These are phyloP conservation scores for Suhomyces anneliseae DNA, from an alignment of 1,139 yeast genomes.

Conservation along the genomic window DNA sequence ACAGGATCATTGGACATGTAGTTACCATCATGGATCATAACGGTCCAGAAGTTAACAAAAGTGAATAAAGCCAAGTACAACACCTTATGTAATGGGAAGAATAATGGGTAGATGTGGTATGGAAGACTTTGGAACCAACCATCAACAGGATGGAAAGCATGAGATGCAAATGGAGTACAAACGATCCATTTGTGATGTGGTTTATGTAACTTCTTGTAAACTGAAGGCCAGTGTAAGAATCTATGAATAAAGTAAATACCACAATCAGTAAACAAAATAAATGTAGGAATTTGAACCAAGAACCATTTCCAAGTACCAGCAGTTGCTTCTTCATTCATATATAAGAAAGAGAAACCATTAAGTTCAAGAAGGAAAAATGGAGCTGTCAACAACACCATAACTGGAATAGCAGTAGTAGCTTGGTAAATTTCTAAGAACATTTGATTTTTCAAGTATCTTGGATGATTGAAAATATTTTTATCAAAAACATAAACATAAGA, in stretches of 20 bases:
- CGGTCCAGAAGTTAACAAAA: constrained; percentile 96
- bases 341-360: constrained; percentile 78
- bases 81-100: constrained; percentile 89
- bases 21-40: constrained; percentile 97
- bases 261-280: constrained; percentile 89
- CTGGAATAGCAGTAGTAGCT: constrained; percentile 80
- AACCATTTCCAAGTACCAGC: constrained; percentile 71
- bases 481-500: constrained; percentile 82
- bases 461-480: constrained; percentile 88
- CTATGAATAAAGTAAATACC: constrained; percentile 91
- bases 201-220: constrained; percentile 85
- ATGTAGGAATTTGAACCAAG: constrained; percentile 66
- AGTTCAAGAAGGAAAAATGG: constrained; percentile 89
- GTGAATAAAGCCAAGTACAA: constrained; percentile 79
- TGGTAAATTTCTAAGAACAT: constrained; percentile 76
- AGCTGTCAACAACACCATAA: constrained; percentile 80
- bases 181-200: constrained; percentile 99
- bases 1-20: constrained; percentile 91
- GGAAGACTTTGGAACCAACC: constrained; percentile 93
- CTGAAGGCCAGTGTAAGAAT: constrained; percentile 85
- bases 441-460: constrained; percentile 92
- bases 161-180: constrained; percentile 97
- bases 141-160: constrained; percentile 98
- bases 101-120: constrained; percentile 84
- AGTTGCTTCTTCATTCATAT: constrained; percentile 62